Evolutionary conservation across 495 filamentous ascomycete species (phyloP), one percentile per base, ranked within the genome.

Genomic region (Penicillium manginii): DNA sequence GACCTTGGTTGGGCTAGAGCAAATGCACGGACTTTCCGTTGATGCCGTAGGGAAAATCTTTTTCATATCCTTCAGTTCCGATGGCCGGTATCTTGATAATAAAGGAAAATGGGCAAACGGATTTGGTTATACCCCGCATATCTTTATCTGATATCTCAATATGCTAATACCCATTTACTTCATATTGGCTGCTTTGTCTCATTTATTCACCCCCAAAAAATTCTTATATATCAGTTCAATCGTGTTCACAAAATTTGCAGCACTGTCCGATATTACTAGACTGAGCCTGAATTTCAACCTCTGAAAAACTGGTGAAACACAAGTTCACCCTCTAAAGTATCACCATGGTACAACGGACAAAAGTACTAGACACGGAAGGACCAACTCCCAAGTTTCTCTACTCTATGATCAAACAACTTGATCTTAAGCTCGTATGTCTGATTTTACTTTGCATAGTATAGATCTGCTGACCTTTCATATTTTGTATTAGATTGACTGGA

Each of bases 381-480:
- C 73, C 73, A 54, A 79, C 72, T 1, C 66, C 74, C 49, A 82
- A 83, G 53, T 89, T 92, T 54, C 81, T 92, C 31, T 91, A 91
- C 60, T 84, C 87, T 17, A 91, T 92, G 57, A 77, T 92, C 64
- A 86, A 85, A 64, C 89, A 92, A 72, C 83, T 90, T 58, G 86
- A 86, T 62, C 77, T 91, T 35, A 91, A 90, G 75, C 81, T 83
- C 59, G 88, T 89, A 68, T 74, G 85, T 60, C 14, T 8, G 6
- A 0, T 29, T 32, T 33, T 22, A 37, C 4, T 37, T 37, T 31
- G 1, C n/a, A 19, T 43, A 43, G 40, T n/a, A 18, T n/a, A 21
- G 35, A 33, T 11, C 15, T 29, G 14, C 26, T 43, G 11, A 22
- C 33, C 26, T 21, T 15, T 39, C n/a, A 55, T 3, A 39, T 61